Evolutionary conservation across 805 yeast species (phyloP), one percentile per base, ranked within the genome.

Genomic region (Naumovozyma baii): DNA sequence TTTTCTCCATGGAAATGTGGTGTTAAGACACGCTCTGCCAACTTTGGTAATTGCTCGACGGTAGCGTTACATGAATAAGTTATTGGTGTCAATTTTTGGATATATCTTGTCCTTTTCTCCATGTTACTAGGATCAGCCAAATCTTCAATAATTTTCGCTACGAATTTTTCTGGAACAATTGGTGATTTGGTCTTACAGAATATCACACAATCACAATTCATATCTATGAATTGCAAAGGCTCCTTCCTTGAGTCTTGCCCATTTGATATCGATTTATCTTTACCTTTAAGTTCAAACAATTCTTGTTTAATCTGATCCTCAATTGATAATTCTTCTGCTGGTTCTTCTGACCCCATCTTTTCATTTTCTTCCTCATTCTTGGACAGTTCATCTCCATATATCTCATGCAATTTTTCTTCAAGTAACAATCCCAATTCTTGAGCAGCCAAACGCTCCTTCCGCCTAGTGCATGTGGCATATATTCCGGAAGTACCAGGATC

Each of bases 401-500:
- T 59, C 43, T 70, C 72, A 39, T 70, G 70, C 12, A 71, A 47
- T 34, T 73, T 70, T 15, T 79, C 85, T 37, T 65, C 62, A 32
- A 87, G 70, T 8, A 85, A 55, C 41, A 66, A 59, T 44, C 73
- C 68, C 49, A 87, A 63, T 57, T 87, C 96, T 46, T 76, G 76
- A n/a, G 80, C 72, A 44, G 94, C 85, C 39, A 73, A 77, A 39
- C 70, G 70, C 58, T 92, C 98, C 43, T 80, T 77, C 30, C 82
- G 81, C 50, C 95, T 71, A 37, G 77, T 74, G 60, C 96, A 90
- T 0, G 97, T 83, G 10, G 87, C 95, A 61, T 83, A 92, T 0
- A 92, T 70, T 0, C 98, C 98, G 30, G 80, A 66, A 39, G 92
- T 83, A 31, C 81, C 81, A 0, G 96, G 95, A 52, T 88, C 96